phyloP scores from a whole-genome alignment of 2,329 filamentous ascomycete genomes.

The Neofusicoccum laricinum region DNA sequence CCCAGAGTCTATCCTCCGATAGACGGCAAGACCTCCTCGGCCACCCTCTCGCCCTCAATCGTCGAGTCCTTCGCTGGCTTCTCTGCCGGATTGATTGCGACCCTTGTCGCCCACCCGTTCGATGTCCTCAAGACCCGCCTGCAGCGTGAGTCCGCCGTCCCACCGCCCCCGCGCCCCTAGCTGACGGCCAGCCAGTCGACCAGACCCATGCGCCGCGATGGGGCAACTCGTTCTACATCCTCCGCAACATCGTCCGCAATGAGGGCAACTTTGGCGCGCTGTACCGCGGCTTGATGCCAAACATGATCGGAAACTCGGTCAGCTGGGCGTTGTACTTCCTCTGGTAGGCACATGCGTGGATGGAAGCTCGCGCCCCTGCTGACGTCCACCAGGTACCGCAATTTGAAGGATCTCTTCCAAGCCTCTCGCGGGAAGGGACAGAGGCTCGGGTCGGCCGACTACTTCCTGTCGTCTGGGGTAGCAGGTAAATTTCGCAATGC shows the following conservation, averaged over 20 bases:
- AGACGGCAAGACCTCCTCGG: constrained; percentile 39
- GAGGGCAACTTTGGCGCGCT: constrained; percentile 65
- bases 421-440: constrained; percentile 36
- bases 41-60: constrained; percentile 59
- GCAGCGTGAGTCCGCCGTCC: constrained; percentile 61
- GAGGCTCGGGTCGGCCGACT: constrained; percentile 64
- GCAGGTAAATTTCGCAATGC: constrained; percentile 44
- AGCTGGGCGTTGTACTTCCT: constrained; percentile 95
- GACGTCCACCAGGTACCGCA: constrained; percentile 47
- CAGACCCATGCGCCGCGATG: constrained; percentile 24
- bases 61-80: constrained; percentile 89
- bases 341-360: constrained; percentile 35
- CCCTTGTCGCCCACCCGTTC: constrained; percentile 83
- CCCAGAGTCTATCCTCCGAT: constrained; percentile 50
- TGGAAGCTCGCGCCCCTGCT: neutral
- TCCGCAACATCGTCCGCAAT: constrained; percentile 50
- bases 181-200: constrained; percentile 16
- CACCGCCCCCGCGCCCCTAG: neutral
- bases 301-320: constrained; percentile 83
- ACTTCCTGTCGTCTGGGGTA: constrained; percentile 71
- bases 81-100: constrained; percentile 81
- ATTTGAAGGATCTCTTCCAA: constrained; percentile 56
- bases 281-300: constrained; percentile 87
- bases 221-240: constrained; percentile 53
- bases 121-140: constrained; percentile 96